Evolutionary conservation across 495 filamentous ascomycete genomes (phyloP).

Genomic region (Lichenothelia convexa): DNA sequence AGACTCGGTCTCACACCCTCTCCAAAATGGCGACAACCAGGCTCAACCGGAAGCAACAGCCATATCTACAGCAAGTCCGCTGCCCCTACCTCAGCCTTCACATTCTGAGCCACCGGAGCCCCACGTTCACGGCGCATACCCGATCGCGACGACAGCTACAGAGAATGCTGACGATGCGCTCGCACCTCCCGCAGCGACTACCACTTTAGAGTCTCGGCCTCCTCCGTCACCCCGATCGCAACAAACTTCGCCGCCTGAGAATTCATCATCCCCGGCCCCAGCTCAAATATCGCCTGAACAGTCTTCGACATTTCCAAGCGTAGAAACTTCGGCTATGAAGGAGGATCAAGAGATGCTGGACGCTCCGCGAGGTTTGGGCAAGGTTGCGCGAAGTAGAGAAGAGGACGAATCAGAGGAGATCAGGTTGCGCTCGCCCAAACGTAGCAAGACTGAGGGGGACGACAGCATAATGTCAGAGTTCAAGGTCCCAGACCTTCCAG

Average conservation of each 20-base stretch:
- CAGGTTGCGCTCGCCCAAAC: neutral
- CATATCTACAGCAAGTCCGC: neutral
- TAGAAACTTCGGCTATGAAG: neutral
- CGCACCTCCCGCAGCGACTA: neutral
- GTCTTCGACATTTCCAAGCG: neutral
- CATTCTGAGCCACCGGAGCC: too few relatives aligned
- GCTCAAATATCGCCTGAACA: too few relatives aligned
- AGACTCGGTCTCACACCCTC: neutral
- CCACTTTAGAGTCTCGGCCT: too few relatives aligned
- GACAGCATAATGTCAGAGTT: slow-evolving; percentile 6
- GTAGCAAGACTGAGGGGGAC: slow-evolving; percentile 10
- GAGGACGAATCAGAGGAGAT: slow-evolving; percentile 1
- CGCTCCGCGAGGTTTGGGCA: neutral
- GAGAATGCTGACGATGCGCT: neutral
- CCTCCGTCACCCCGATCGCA: too few relatives aligned
- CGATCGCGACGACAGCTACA: too few relatives aligned
- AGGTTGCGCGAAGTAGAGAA: neutral
- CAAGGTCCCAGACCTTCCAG: slow-evolving; percentile 14
- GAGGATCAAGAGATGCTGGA: neutral
- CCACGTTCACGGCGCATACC: too few relatives aligned
- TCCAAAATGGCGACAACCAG: too few relatives aligned
- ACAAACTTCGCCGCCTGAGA: too few relatives aligned
- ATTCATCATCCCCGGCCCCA: too few relatives aligned
- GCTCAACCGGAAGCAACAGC: too few relatives aligned
- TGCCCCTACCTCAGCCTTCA: neutral